Evolutionary conservation across 331 rosid genomes (phyloP).

Genomic region (Quercus phellos): DNA sequence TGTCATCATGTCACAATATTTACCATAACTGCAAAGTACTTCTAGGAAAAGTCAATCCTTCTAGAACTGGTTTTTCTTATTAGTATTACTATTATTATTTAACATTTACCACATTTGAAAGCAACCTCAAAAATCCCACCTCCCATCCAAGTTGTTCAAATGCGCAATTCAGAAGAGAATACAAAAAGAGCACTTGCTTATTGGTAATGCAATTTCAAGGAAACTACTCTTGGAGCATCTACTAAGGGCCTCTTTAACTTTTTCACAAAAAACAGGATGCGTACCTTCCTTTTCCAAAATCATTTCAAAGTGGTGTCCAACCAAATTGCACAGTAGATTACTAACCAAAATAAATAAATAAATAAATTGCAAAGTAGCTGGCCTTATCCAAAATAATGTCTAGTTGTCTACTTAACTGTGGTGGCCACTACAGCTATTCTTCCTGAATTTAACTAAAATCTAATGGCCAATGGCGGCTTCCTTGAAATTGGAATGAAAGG

Average conservation of each 20-base stretch:
- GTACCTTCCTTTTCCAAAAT: not conserved
- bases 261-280: not conserved
- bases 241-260: conserved; percentile 1
- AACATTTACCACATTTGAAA: not conserved
- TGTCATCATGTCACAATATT: not conserved
- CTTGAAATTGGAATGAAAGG: not conserved
- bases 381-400: not conserved
- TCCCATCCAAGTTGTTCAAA: not conserved
- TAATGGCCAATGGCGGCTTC: not conserved
- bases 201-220: not conserved
- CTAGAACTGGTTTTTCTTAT: not conserved
- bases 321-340: not conserved
- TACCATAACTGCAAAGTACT: not conserved
- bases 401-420: not conserved
- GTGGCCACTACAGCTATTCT: not conserved
- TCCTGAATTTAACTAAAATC: not conserved
- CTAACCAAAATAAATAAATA: not conserved
- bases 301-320: not conserved
- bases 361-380: not conserved
- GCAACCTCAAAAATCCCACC: not conserved
- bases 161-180: not conserved
- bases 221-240: not conserved
- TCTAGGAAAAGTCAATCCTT: not conserved
- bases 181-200: not conserved
- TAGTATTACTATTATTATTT: not conserved